Evolutionary conservation across 768 basidiomycete genomes (phyloP).

Genomic region (Tricholoma furcatifolium): DNA sequence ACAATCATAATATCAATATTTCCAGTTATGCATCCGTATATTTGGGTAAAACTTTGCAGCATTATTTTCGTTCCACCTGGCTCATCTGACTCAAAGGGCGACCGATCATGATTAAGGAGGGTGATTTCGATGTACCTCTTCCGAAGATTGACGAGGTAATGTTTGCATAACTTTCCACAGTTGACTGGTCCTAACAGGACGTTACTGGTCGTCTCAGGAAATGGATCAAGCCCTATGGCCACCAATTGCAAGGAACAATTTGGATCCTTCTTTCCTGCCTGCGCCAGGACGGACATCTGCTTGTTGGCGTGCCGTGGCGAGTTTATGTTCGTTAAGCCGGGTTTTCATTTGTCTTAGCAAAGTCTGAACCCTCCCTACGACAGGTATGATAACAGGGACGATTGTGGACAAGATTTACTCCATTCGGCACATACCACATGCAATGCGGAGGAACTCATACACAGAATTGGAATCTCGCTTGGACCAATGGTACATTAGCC

Average conservation of each 20-base stretch:
- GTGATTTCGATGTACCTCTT: constrained; percentile 66
- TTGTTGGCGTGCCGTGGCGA: constrained; percentile 54
- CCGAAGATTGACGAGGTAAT: constrained; percentile 56
- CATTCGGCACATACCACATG: constrained; percentile 47
- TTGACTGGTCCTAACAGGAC: constrained; percentile 5
- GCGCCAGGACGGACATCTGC: constrained; percentile 49
- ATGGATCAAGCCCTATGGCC: constrained; percentile 60
- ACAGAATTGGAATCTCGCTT: constrained; percentile 61
- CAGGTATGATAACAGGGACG: constrained; percentile 66
- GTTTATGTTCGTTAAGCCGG: constrained; percentile 49
- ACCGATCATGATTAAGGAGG: constrained; percentile 64
- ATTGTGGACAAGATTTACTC: constrained; percentile 73
- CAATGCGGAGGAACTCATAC: constrained; percentile 48
- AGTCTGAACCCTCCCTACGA: background rate
- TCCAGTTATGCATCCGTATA: constrained; percentile 69
- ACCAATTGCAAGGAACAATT: constrained; percentile 37
- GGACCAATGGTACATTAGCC: constrained; percentile 71
- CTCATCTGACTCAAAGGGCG: constrained; percentile 43
- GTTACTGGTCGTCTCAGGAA: constrained; percentile 37
- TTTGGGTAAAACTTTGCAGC: constrained; percentile 48
- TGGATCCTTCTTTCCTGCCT: constrained; percentile 42
- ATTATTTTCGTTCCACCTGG: constrained; percentile 5
- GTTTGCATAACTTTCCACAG: background rate
- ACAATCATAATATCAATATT: constrained; percentile 1
- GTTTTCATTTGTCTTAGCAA: background rate